These are phyloP conservation scores for Phytophthora uliginosa DNA, from an alignment of 352 stramenopile genomes.

Conservation along the genomic window DNA sequence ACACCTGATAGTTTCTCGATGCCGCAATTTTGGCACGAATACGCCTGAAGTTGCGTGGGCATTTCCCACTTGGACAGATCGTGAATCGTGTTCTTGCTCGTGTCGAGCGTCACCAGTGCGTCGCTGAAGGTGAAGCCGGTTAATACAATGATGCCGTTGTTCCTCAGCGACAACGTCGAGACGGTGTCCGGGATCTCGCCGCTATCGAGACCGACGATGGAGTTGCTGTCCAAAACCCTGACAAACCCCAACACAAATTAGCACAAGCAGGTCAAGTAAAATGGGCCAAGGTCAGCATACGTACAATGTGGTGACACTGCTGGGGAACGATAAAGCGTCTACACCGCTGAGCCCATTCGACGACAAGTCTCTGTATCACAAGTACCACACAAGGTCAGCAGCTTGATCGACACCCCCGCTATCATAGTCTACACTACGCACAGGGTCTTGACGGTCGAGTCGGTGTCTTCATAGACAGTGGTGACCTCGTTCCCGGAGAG, in stretches of 20 bases:
- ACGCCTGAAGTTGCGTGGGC: constrained; percentile 40
- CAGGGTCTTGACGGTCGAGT: constrained; percentile 40
- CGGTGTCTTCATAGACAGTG: constrained; percentile 37
- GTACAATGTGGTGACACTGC: constrained; percentile 36
- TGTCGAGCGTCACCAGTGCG: constrained; percentile 32
- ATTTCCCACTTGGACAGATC: constrained; percentile 46
- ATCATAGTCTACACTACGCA: constrained; percentile 16
- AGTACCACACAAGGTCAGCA: background rate
- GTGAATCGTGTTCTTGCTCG: constrained; percentile 40
- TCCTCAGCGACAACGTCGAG: constrained; percentile 35
- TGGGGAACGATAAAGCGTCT: constrained; percentile 36
- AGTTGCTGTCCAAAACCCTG: constrained; percentile 41
- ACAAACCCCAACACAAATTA: background rate
- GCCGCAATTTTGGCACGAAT: constrained; percentile 40
- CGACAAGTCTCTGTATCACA: constrained; percentile 33
- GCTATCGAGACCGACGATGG: constrained; percentile 19
- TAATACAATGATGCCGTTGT: constrained; percentile 36
- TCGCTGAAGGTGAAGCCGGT: constrained; percentile 38
- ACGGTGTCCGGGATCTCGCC: constrained; percentile 36
- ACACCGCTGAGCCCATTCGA: constrained; percentile 39
- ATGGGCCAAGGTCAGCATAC: constrained; percentile 11
- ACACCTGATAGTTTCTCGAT: constrained; percentile 40
- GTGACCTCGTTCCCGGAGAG: constrained; percentile 41
- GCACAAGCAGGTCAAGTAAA: no score
- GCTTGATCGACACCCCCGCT: background rate